phyloP scores from a whole-genome alignment of 768 basidiomycete species.

The Phlebiopsis gigantea region DNA sequence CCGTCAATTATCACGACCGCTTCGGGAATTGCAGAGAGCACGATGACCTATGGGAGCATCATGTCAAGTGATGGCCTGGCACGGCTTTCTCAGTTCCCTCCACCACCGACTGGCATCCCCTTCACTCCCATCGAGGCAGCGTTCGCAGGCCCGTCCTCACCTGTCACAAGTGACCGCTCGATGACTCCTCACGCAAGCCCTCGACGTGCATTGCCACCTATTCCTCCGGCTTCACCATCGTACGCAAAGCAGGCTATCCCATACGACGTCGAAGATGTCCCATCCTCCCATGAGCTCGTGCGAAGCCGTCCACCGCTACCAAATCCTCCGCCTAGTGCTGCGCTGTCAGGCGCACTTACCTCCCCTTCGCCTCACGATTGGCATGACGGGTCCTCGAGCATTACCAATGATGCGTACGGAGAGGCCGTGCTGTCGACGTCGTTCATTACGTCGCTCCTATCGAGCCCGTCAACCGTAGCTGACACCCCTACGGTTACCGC shows the following conservation, averaged over 20 bases:
- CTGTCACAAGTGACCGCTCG: not conserved
- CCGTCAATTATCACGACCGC: conserved; percentile 47
- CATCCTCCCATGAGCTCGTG: not conserved
- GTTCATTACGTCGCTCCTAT: conserved; percentile 54
- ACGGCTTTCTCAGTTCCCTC: conserved; percentile 48
- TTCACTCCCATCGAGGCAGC: conserved; percentile 21
- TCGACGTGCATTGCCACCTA: conserved; percentile 5
- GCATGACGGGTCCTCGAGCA: conserved; percentile 57
- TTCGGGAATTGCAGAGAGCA: conserved; percentile 53
- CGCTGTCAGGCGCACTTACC: not conserved
- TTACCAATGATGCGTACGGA: conserved; percentile 51
- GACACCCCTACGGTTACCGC: not conserved
- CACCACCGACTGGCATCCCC: conserved; percentile 37
- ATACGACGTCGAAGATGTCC: not conserved
- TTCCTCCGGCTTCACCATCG: not conserved
- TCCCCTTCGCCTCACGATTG: conserved; percentile 44
- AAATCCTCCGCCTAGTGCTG: not conserved
- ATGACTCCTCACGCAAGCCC: conserved; percentile 4
- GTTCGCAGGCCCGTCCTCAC: conserved; percentile 3
- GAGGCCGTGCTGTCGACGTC: conserved; percentile 55
- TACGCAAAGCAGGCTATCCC: not conserved
- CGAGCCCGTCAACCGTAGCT: conserved; percentile 4
- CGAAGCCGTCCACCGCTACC: not conserved
- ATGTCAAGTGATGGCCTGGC: conserved; percentile 21
- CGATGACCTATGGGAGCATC: conserved; percentile 39